Percentiles rank a stretch among this genome's conserved stretches.
phyloP scores from a whole-genome alignment of 108 stramenopile species.

The Fragilaria crotonensis region DNA sequence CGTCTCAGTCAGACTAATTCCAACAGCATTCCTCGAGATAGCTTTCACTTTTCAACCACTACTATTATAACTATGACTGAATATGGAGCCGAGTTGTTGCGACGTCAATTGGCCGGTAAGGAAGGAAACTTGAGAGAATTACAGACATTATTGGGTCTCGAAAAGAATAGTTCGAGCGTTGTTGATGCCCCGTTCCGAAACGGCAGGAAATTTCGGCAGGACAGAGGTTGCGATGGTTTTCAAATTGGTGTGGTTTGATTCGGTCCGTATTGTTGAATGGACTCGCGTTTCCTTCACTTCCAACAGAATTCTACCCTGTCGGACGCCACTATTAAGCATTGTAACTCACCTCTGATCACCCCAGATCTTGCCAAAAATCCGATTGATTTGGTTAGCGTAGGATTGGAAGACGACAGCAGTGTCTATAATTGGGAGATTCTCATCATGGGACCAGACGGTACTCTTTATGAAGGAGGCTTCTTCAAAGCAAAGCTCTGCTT shows the following conservation, averaged over 20 bases:
- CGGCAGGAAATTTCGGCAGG: not conserved
- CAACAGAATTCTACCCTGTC: not conserved
- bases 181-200: not conserved
- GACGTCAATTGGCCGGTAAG: slow-evolving; percentile 78
- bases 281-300: not conserved
- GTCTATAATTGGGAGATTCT: slow-evolving; percentile 95
- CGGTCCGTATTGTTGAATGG: not conserved
- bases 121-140: not conserved
- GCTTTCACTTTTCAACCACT: too few relatives aligned
- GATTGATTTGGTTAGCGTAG: slow-evolving; percentile 85
- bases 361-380: slow-evolving; percentile 86
- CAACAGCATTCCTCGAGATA: too few relatives aligned
- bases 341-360: not conserved
- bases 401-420: slow-evolving; percentile 75
- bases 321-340: not conserved
- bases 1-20: too few relatives aligned
- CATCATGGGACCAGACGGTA: slow-evolving; percentile 91
- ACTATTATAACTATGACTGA: slow-evolving; percentile 48
- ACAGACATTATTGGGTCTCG: not conserved
- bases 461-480: slow-evolving; percentile 93
- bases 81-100: slow-evolving; percentile 79
- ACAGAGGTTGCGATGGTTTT: not conserved
- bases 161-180: not conserved
- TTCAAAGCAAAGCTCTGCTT: slow-evolving; percentile 94
- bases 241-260: not conserved